Evolutionary conservation across 345 rosid genomes (phyloP), one percentile per base, ranked within the genome.

Genomic region (Geranium brycei): DNA sequence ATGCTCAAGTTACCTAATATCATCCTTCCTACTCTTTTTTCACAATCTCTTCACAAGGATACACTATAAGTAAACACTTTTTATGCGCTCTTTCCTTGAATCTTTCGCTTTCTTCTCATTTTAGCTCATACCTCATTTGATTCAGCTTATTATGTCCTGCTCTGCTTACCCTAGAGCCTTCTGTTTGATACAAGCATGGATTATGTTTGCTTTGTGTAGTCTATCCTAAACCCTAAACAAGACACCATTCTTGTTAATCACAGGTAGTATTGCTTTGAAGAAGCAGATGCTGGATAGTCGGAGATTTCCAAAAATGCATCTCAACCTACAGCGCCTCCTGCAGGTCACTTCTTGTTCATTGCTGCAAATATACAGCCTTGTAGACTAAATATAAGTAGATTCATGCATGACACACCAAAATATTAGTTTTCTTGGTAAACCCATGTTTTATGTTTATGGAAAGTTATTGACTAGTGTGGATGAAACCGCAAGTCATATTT

Each of bases 241-340:
- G 16, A 35, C 14, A 61, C 17, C 51, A n/a, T 61, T 66, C 30
- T 62, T 62, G 68, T 68, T 65, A 35, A 47, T 66, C 19, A 62
- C 81, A 93, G 99, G 97, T 71, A 83, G 99, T 75, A 85, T 83
- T 69, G 82, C 83, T 67, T 69, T 80, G 79, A 93, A 90, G 89
- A 90, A 88, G 76, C 83, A 90, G 62, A 86, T 93, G 97, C 78
- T 88, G 64, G 96, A 90, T 67, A 91, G 88, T 65, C 78, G 97
- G 76, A 87, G 95, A 69, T 85, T 90, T 65, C 96, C 99, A 0
- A 93, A 90, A 76, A 81, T 93, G 89, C 87, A 85, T 82, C 92
- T 93, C 67, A 80, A 90, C 77, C 76, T 93, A 83, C 97, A 93
- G 69, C 88, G 95, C 11, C 81, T 93, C 38, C 77, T 93, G 70